Evolutionary conservation across 768 basidiomycete species (phyloP).

Genomic region (Hypholoma sublateritium): DNA sequence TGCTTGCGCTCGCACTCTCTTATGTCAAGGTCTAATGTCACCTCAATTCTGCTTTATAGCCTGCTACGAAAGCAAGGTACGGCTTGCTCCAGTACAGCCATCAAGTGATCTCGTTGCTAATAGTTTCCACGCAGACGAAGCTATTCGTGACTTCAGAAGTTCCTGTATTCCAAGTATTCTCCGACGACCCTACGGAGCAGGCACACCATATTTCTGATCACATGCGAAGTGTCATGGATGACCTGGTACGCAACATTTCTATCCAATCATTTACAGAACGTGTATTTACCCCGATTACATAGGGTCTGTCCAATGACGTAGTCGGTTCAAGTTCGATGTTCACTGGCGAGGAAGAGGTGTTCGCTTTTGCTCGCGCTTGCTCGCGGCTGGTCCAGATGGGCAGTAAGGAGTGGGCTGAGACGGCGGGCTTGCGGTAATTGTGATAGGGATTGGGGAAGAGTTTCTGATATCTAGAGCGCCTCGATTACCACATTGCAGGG

Average conservation of each 20-base stretch:
- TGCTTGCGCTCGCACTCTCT: conserved; percentile 22
- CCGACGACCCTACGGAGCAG: conserved; percentile 52
- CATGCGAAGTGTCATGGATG: conserved; percentile 94
- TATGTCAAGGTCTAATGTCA: not conserved
- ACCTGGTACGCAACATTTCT: conserved; percentile 57
- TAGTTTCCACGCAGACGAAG: conserved; percentile 58
- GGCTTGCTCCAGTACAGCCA: conserved; percentile 5
- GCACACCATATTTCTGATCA: conserved; percentile 65
- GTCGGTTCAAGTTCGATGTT: conserved; percentile 90
- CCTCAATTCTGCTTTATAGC: conserved; percentile 39
- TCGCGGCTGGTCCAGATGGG: conserved; percentile 89
- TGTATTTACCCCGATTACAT: not conserved
- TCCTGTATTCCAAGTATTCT: conserved; percentile 88
- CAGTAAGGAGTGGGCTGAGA: conserved; percentile 80
- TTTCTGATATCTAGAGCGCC: not conserved
- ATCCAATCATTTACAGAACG: not conserved
- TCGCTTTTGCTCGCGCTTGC: conserved; percentile 94
- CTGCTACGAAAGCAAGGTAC: conserved; percentile 88
- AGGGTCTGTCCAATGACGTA: conserved; percentile 78
- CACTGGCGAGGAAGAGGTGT: conserved; percentile 94
- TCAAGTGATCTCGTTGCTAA: not conserved
- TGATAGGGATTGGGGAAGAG: not conserved
- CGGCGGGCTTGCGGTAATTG: conserved; percentile 33
- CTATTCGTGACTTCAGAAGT: conserved; percentile 92
- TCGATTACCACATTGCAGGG: not conserved